Percentiles rank a stretch among this genome's conserved stretches.
These are phyloP conservation scores for Hyphopichia wangnamkhiaoensis DNA, from an alignment of 1,139 yeast species.

Conservation along the genomic window DNA sequence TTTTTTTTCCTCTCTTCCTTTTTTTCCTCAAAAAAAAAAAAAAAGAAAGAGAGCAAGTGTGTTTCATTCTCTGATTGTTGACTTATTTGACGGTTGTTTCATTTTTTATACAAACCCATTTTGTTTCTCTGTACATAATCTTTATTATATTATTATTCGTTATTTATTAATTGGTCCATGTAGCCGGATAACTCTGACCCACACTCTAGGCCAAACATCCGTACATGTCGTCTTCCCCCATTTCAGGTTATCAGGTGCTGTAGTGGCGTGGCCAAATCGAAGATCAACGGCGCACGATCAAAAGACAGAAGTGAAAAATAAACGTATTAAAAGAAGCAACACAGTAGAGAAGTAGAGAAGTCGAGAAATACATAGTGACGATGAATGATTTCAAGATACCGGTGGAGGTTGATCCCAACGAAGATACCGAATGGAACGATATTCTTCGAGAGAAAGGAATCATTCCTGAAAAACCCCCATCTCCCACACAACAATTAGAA, in stretches of 20 bases:
- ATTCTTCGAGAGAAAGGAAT: constrained; percentile 86
- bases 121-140: constrained; percentile 4
- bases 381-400: constrained; percentile 51
- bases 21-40: background rate
- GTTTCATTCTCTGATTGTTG: background rate
- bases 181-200: too few species aligned
- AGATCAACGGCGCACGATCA: too few species aligned
- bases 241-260: too few species aligned
- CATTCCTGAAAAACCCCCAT: constrained; percentile 88
- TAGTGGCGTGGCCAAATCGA: too few species aligned
- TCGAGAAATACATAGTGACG: too few species aligned
- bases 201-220: too few species aligned
- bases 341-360: too few species aligned
- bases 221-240: too few species aligned
- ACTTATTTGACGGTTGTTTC: background rate
- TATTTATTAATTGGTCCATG: too few species aligned
- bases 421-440: constrained; percentile 99
- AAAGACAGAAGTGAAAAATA: too few species aligned
- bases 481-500: constrained; percentile 84
- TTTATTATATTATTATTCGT: background rate
- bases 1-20: background rate
- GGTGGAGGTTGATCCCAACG: constrained; percentile 91
- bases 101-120: background rate
- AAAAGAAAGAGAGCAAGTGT: background rate
- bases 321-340: background rate